phyloP scores from a whole-genome alignment of 495 filamentous ascomycete species.

The Aspergillus sclerotiicarbonarius region DNA sequence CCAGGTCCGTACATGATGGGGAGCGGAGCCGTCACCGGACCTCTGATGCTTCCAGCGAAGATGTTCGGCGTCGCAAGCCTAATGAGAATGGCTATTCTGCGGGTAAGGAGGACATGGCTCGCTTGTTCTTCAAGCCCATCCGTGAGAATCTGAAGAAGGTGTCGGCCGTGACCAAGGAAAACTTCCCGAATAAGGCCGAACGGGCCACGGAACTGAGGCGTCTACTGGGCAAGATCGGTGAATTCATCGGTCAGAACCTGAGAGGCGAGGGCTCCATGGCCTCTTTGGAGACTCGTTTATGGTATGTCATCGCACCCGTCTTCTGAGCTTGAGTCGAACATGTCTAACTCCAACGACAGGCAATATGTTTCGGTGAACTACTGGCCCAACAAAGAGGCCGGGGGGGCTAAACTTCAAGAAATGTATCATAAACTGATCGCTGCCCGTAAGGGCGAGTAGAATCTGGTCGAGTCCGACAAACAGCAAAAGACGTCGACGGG shows the following conservation, averaged over 20 bases:
- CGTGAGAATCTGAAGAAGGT: constrained; percentile 57
- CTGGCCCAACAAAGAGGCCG: constrained; percentile 51
- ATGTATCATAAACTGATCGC: constrained; percentile 50
- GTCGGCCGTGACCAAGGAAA: constrained; percentile 59
- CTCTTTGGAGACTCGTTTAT: constrained; percentile 45
- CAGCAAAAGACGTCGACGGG: constrained; percentile 18
- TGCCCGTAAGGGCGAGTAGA: constrained; percentile 29
- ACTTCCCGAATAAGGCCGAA: constrained; percentile 57
- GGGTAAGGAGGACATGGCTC: constrained; percentile 53
- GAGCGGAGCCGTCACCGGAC: constrained; percentile 36
- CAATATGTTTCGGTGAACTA: constrained; percentile 46
- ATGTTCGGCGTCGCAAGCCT: constrained; percentile 41
- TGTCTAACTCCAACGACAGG: constrained; percentile 29
- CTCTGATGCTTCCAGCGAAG: constrained; percentile 41
- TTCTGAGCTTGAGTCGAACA: not conserved
- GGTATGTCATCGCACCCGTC: constrained; percentile 33
- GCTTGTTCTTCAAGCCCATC: constrained; percentile 58
- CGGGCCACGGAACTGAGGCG: constrained; percentile 49
- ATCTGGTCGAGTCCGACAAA: not conserved
- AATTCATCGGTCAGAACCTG: constrained; percentile 43
- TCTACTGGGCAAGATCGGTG: constrained; percentile 49
- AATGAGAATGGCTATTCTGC: constrained; percentile 39
- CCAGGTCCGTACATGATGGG: constrained; percentile 32
- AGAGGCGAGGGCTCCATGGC: constrained; percentile 32
- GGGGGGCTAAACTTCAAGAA: constrained; percentile 42